These are phyloP conservation scores for Dactylellina cionopaga DNA, from an alignment of 2,329 filamentous ascomycete genomes.

Conservation along the genomic window DNA sequence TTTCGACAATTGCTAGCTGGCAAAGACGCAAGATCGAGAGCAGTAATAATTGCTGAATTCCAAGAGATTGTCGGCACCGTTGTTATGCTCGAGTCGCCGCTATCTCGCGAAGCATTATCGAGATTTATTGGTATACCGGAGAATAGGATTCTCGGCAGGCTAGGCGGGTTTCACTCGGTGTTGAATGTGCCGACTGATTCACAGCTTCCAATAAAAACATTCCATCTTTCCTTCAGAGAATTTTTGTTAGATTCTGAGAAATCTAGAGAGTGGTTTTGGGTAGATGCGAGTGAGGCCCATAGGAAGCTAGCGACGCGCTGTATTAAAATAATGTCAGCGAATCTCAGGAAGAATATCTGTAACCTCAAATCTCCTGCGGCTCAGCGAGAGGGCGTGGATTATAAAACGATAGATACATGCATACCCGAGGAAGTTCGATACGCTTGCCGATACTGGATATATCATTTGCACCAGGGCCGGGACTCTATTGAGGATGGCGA, in stretches of 20 bases:
- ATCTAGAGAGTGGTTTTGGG: not conserved
- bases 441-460: slow-evolving; percentile 23
- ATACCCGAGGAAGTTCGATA: slow-evolving; percentile 58
- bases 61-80: slow-evolving; percentile 4
- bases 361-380: slow-evolving; percentile 20
- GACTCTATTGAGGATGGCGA: not conserved
- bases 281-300: not conserved
- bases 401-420: slow-evolving; percentile 45
- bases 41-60: not conserved
- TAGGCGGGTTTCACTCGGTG: not conserved
- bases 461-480: slow-evolving; percentile 1
- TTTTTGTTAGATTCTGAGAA: slow-evolving; percentile 1
- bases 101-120: not conserved
- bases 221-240: slow-evolving; percentile 20
- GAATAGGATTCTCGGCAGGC: not conserved
- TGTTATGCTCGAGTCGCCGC: slow-evolving; percentile 11
- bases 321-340: slow-evolving; percentile 59
- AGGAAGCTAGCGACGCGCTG: not conserved
- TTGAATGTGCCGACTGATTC: not conserved
- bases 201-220: not conserved
- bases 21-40: not conserved
- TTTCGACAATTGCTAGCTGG: not conserved
- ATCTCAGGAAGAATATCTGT: slow-evolving; percentile 58
- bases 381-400: slow-evolving; percentile 5
- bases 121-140: not conserved